These are phyloP conservation scores for Sordariomycetes sp. DNA, from an alignment of 2,329 filamentous ascomycete species.

Conservation along the genomic window DNA sequence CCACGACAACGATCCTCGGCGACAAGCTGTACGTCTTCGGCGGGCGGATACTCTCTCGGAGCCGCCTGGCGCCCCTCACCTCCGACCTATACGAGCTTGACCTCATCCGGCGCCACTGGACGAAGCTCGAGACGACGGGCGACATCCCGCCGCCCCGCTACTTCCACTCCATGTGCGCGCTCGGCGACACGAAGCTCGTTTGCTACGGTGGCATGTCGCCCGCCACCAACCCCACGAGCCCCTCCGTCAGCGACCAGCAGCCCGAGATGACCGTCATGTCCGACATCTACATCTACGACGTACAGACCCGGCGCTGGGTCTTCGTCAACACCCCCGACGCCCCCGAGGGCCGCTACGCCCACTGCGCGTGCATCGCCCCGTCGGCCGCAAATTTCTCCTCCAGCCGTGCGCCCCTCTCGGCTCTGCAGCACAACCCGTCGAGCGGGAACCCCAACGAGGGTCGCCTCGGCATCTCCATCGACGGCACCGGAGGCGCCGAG, in stretches of 20 bases:
- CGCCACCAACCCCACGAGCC: slow-evolving; percentile 31
- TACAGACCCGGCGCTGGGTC: slow-evolving; percentile 70
- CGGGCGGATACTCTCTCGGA: slow-evolving; percentile 74
- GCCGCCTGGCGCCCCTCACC: slow-evolving; percentile 66
- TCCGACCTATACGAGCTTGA: slow-evolving; percentile 90
- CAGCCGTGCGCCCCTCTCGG: slow-evolving; percentile 67
- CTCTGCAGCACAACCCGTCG: slow-evolving; percentile 79
- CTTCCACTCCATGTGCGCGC: slow-evolving; percentile 88
- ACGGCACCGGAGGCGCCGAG: slow-evolving; percentile 84
- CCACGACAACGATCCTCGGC: slow-evolving; percentile 86
- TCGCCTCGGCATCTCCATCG: slow-evolving; percentile 73
- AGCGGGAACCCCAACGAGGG: slow-evolving; percentile 78
- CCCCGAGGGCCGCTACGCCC: slow-evolving; percentile 89
- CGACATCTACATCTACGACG: slow-evolving; percentile 92
- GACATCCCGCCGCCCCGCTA: slow-evolving; percentile 86
- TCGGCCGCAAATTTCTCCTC: slow-evolving; percentile 83
- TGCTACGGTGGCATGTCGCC: slow-evolving; percentile 99
- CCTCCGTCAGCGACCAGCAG: slow-evolving; percentile 40
- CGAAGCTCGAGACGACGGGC: slow-evolving; percentile 69
- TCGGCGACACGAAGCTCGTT: slow-evolving; percentile 92
- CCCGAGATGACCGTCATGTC: slow-evolving; percentile 95
- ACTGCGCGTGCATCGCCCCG: slow-evolving; percentile 85
- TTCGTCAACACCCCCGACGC: slow-evolving; percentile 67
- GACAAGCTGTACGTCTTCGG: slow-evolving; percentile 97
- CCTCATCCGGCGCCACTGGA: slow-evolving; percentile 84